Conservation (phyloP, 352 stramenopile species). For the Plasmopara muralis region DNA sequence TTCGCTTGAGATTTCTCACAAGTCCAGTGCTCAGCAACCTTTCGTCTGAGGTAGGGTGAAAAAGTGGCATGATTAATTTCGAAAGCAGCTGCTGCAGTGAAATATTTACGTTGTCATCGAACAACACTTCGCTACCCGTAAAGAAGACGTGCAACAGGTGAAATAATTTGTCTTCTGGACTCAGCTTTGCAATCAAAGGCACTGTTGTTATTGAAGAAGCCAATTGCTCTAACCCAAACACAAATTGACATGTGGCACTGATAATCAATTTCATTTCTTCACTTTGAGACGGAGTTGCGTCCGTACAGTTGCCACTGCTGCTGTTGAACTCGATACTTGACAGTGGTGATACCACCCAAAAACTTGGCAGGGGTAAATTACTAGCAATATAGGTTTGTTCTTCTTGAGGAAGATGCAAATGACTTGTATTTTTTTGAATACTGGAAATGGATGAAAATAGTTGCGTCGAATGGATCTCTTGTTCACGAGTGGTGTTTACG, state of each 20-base stretch:
- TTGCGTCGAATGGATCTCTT: constrained; percentile 43
- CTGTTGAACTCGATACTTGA: constrained; percentile 57
- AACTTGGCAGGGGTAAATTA: constrained; percentile 55
- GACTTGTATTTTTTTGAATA: constrained; percentile 37
- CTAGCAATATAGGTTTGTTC: constrained; percentile 42
- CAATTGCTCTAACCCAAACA: constrained; percentile 46
- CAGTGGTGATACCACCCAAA: constrained; percentile 67
- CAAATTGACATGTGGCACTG: constrained; percentile 55
- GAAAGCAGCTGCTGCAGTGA: constrained; percentile 42
- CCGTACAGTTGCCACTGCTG: constrained; percentile 10
- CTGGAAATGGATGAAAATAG: constrained; percentile 22
- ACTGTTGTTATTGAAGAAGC: constrained; percentile 18
- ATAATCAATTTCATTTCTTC: constrained; percentile 72
- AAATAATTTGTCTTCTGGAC: constrained; percentile 65
- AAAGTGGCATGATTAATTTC: constrained; percentile 35
- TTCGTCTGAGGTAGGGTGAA: constrained; percentile 19
- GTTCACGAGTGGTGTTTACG: constrained; percentile 43
- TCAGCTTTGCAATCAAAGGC: constrained; percentile 21
- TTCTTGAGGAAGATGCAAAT: constrained; percentile 52
- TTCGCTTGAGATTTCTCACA: constrained; percentile 28
- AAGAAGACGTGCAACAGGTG: constrained; percentile 73
- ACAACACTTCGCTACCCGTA: constrained; percentile 58
- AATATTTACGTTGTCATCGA: constrained; percentile 54
- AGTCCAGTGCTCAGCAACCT: constrained; percentile 40
- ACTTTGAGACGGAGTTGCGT: constrained; percentile 35